Percentiles rank a stretch among this genome's conserved stretches.
Evolutionary conservation across 768 basidiomycete species (phyloP).

Genomic region (Cystoderma amianthinum): DNA sequence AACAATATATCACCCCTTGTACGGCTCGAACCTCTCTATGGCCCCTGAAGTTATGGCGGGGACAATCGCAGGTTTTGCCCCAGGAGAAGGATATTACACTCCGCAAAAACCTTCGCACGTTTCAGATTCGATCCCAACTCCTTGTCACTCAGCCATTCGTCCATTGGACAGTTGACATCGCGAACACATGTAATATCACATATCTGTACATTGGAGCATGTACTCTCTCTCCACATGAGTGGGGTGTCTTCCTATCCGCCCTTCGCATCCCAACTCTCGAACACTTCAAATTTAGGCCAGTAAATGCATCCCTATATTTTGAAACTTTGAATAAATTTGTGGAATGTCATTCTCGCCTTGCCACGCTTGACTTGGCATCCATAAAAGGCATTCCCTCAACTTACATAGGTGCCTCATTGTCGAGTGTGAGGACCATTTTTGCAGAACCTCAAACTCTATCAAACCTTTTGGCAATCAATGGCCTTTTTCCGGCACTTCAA

Average conservation of each 20-base stretch:
- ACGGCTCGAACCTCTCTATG: too few species aligned
- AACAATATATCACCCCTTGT: too few species aligned
- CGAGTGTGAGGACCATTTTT: neutral
- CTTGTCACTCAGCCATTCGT: neutral
- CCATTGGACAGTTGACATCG: neutral
- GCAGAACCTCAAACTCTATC: neutral
- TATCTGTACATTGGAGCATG: neutral
- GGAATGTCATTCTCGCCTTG: neutral
- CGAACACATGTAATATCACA: neutral
- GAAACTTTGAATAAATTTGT: neutral
- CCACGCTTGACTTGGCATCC: neutral
- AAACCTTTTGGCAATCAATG: neutral
- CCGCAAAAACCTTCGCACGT: too few species aligned
- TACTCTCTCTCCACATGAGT: neutral
- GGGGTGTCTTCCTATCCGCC: neutral
- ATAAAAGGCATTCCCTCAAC: neutral
- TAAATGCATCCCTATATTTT: neutral
- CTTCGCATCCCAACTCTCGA: neutral
- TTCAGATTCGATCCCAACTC: neutral
- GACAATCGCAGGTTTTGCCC: too few species aligned
- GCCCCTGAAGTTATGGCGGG: too few species aligned
- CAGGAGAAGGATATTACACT: too few species aligned
- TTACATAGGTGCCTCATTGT: neutral
- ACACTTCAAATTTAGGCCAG: neutral
- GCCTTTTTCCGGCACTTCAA: neutral